These are phyloP conservation scores for Eucalyptus viminalis DNA, from an alignment of 345 rosid genomes.

Conservation along the genomic window DNA sequence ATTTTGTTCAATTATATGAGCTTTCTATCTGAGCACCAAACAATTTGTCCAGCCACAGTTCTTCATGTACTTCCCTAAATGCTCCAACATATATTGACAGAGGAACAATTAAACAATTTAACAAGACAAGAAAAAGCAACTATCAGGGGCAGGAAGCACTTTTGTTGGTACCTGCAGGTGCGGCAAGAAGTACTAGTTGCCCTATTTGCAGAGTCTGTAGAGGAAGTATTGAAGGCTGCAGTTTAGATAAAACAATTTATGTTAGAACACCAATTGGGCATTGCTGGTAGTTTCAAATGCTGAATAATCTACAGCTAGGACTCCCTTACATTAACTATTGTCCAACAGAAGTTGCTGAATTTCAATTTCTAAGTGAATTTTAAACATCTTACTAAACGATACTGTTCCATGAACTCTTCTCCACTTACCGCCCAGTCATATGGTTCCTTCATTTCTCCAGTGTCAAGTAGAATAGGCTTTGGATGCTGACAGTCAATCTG, in stretches of 20 bases:
- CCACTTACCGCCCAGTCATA: conserved; percentile 73
- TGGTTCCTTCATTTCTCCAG: conserved; percentile 72
- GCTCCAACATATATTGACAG: not conserved
- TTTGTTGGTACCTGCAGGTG: conserved; percentile 37
- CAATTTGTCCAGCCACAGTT: not conserved
- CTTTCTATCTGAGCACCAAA: not conserved
- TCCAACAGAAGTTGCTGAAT: not conserved
- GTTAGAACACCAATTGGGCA: not conserved
- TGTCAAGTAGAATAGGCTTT: conserved; percentile 67
- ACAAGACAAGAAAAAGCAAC: not conserved
- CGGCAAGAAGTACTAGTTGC: conserved; percentile 44
- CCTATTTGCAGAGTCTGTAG: conserved; percentile 45
- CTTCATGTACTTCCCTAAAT: not conserved
- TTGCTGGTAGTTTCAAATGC: not conserved
- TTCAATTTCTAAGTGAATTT: not conserved
- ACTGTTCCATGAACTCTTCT: not conserved
- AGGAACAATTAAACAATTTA: not conserved
- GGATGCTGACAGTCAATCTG: conserved; percentile 59
- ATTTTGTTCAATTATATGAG: not conserved
- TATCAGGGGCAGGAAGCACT: not conserved
- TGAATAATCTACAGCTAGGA: not conserved
- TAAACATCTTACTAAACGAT: not conserved
- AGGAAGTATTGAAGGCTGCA: conserved; percentile 62
- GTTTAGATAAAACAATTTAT: not conserved
- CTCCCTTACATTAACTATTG: not conserved